Base-by-base conservation (phyloP, 2,329 filamentous ascomycete species). In the Talaromyces sp. region DNA sequence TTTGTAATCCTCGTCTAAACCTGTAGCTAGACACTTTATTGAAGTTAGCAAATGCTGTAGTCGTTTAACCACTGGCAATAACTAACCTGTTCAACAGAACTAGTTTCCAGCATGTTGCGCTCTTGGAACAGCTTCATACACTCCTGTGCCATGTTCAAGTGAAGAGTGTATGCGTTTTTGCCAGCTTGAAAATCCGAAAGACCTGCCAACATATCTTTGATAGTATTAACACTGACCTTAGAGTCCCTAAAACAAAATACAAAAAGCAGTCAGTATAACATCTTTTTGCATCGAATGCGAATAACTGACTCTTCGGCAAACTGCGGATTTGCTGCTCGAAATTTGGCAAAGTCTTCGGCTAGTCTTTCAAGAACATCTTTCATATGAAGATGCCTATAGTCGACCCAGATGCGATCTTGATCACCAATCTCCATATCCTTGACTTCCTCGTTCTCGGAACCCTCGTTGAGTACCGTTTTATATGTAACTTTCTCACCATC, bases 121-220 rank as follows among this genome's bases (percentile, higher is more conserved):
- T 86, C 80, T 71, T 96, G 88, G 68, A 99, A 99, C 41, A 90
- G 85, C 67, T 91, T 91, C 92, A 97, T 97, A 72, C 92, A 96
- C 72, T 96, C 92, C 72, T 97, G 90, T 1, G 94, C 94, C 93
- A 99, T 97, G 66, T 88, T 93, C 48, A 99, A 81, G 75, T 99
- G 94, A 58, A 99, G 79, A 0, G 92, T 94, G 74, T 97, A 99
- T 1, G 91, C 88, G 71, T 96, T 91, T 74, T 97, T 97, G 81
- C 94, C 91, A 74, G 95, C 89, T 69, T 96, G 91, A 70, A 97
- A 99, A 70, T 97, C 91, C 12, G 92, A 92, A 61, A 99, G 78
- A 9, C 92, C 93, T 14, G 91, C 94, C 77, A 99, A 80, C 94
- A 99, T 99, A 75, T 97, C 92, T 70, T 94, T 91, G 75, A 99